Base-by-base conservation (phyloP, 1,139 yeast species). In the Wickerhamomyces sp. region DNA sequence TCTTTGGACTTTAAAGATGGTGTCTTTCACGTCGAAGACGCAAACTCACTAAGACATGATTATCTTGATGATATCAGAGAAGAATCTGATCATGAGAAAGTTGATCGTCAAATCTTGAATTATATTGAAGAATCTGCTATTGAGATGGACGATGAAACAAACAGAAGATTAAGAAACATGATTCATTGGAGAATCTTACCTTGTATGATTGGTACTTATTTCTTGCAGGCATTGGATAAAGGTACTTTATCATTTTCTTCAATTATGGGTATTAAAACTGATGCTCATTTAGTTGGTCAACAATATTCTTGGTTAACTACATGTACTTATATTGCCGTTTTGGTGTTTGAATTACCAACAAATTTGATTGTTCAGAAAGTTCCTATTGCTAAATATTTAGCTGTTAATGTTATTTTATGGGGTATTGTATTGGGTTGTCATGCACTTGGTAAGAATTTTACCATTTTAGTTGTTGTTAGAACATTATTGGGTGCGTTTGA, bases 401-500 rank as follows among this genome's bases (percentile, higher is more conserved):
- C 76, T 5, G 48, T 58, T 4, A 68, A 71, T 52, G 65, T 79
- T 41, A 53, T 74, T n/a, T 45, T 66, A 4, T 79, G 84, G 84
- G 78, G 81, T 2, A 55, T 70, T 5, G 65, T 77, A 5, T 60
- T 78, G 40, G 65, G 76, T 41, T 74, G 74, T 46, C 80, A 75
- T 53, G 69, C 77, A 31, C 77, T 77, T 3, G 68, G 73, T 45
- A 63, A 66, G 41, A 59, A 64, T 13, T 76, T 75, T 50, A 74
- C 73, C 6, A 73, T 79, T 0, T 65, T 76, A 36, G 62, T 78
- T 53, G 70, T 72, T 18, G 66, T 73, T 11, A 64, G 84, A 42
- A 71, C 75, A 26, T 50, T 78, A 10, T 59, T 80, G 31, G 88
- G 88, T 2, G 59, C 71, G 45, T 67, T 78, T 39, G 88, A 82